These are phyloP conservation scores for Pyrus communis DNA, from an alignment of 306 rosid species.

Conservation along the genomic window DNA sequence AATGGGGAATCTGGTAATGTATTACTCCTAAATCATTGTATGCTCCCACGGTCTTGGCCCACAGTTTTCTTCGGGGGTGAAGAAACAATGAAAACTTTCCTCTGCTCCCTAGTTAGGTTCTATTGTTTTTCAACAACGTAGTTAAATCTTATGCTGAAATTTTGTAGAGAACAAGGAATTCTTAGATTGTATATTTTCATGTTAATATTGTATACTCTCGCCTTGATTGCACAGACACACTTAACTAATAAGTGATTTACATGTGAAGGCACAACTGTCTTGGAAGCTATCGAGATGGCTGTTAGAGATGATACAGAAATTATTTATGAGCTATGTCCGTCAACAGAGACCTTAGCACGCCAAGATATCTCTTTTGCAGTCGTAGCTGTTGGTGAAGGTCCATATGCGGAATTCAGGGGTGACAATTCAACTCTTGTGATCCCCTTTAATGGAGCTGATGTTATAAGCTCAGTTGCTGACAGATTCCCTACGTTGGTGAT, in stretches of 20 bases:
- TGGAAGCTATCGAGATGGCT: conserved; percentile 64
- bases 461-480: conserved; percentile 52
- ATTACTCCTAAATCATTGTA: background rate
- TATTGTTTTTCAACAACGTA: background rate
- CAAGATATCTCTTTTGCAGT: conserved; percentile 60
- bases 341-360: conserved; percentile 36
- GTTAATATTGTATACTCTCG: background rate
- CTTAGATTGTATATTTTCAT: background rate
- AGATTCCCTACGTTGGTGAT: conserved; percentile 68
- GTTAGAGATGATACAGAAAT: conserved; percentile 59
- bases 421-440: conserved; percentile 53
- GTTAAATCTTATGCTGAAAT: background rate
- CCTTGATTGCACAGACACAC: background rate
- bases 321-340: conserved; percentile 45
- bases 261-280: conserved; percentile 64
- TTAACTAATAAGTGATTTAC: background rate
- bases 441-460: conserved; percentile 46
- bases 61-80: background rate
- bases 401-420: conserved; percentile 66
- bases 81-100: background rate
- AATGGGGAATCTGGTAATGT: background rate
- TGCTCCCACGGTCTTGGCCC: background rate
- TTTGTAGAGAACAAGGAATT: background rate
- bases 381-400: conserved; percentile 70
- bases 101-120: background rate